A percentile compares a stretch with the other conserved stretches of the same genome.
Conservation (phyloP, 495 filamentous ascomycete species). For the Geopyxis carbonaria region DNA sequence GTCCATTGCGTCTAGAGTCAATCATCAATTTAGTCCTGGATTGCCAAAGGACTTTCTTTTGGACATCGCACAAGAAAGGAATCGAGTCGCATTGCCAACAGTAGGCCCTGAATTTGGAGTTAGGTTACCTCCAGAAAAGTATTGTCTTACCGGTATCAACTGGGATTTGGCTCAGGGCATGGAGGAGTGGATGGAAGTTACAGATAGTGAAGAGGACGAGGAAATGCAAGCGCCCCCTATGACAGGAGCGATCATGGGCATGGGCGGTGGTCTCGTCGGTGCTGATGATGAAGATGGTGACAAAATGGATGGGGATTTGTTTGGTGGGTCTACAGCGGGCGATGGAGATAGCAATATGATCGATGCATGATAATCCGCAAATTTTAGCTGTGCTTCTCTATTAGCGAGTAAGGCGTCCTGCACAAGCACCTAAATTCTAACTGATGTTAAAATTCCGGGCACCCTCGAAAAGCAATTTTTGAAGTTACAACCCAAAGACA, state of each 20-base stretch:
- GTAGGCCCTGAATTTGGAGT: conserved; percentile 66
- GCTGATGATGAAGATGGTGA: conserved; percentile 21
- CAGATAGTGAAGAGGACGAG: conserved; percentile 23
- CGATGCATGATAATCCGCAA: conserved; percentile 24
- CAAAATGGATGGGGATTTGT: conserved; percentile 31
- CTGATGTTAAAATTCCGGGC: no score
- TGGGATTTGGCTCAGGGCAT: conserved; percentile 49
- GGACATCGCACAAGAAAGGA: conserved; percentile 67
- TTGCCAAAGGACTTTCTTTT: conserved; percentile 73
- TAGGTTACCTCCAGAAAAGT: conserved; percentile 74
- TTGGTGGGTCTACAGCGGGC: conserved; percentile 22
- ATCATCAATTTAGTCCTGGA: conserved; percentile 46
- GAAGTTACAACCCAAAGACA: no score
- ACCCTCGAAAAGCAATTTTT: no score
- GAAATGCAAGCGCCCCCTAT: conserved; percentile 15
- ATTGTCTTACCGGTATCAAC: conserved; percentile 66
- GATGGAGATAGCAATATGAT: conserved; percentile 20
- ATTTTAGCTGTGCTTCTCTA: no score
- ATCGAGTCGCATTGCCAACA: conserved; percentile 60
- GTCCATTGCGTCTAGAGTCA: conserved; percentile 44
- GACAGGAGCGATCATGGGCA: conserved; percentile 9
- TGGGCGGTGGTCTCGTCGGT: conserved; percentile 5
- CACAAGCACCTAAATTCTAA: no score
- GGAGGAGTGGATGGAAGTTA: conserved; percentile 27
- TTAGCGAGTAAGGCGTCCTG: no score